These are phyloP conservation scores for Guadua angustifolia DNA, from an alignment of 176 grass and related monocot genomes.

Conservation along the genomic window DNA sequence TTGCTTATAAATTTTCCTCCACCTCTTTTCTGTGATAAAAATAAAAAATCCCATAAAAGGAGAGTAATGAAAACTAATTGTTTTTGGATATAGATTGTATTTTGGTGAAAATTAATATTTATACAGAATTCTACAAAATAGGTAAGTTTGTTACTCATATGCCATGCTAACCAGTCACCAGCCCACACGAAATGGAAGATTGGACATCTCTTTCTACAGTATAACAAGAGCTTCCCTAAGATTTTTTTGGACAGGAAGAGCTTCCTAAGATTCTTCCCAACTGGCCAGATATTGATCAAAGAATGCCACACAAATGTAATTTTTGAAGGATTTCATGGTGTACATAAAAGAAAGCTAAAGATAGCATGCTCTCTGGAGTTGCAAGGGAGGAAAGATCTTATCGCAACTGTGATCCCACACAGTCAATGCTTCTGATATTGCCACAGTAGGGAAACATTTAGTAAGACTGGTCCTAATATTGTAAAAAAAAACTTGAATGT, in stretches of 20 bases:
- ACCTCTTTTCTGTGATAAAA: slow-evolving; percentile 54
- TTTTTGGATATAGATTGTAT: neutral
- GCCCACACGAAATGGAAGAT: neutral
- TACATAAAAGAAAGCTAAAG: neutral
- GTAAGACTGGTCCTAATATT: slow-evolving; percentile 8
- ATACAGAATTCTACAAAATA: neutral
- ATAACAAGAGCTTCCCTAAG: slow-evolving; percentile 4
- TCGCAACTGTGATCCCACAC: neutral
- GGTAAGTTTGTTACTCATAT: slow-evolving; percentile 28
- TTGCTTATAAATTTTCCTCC: slow-evolving; percentile 64
- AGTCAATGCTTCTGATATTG: slow-evolving; percentile 2
- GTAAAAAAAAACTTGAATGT: neutral
- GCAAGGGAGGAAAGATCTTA: neutral
- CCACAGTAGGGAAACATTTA: neutral
- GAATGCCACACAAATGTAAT: neutral
- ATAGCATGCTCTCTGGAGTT: neutral
- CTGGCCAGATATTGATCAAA: neutral
- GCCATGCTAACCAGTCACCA: slow-evolving; percentile 19
- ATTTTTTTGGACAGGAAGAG: neutral
- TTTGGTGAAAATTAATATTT: slow-evolving; percentile 33
- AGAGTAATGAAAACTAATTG: neutral
- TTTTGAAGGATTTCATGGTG: neutral
- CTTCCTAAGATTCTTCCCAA: slow-evolving; percentile 17
- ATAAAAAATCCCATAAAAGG: slow-evolving; percentile 1
- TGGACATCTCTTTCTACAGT: neutral